Evolutionary conservation across 176 grass and related monocot genomes (phyloP).

Genomic region (Stipa capillata): DNA sequence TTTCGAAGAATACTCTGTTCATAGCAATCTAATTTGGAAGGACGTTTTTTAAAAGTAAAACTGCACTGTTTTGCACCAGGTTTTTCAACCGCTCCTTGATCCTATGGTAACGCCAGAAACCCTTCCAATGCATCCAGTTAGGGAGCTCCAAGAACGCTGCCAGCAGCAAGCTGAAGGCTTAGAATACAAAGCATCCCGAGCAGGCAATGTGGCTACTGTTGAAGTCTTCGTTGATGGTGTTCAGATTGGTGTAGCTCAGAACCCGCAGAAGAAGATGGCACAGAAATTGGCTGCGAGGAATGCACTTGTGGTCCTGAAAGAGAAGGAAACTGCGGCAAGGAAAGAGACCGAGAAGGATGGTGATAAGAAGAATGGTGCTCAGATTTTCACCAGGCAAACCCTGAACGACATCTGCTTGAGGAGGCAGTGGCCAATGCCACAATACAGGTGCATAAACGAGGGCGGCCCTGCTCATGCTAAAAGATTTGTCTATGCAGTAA

Average conservation of each 20-base stretch:
- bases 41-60: neutral
- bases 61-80: conserved; percentile 29
- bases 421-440: conserved; percentile 97
- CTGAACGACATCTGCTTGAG: conserved; percentile 92
- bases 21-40: neutral
- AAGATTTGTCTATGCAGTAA: conserved; percentile 81
- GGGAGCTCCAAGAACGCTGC: conserved; percentile 98
- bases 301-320: conserved; percentile 70
- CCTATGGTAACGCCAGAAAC: conserved; percentile 92
- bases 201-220: conserved; percentile 75
- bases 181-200: conserved; percentile 84
- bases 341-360: conserved; percentile 56
- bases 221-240: conserved; percentile 90
- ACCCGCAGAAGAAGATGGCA: conserved; percentile 98
- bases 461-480: conserved; percentile 93
- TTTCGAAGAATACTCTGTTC: neutral
- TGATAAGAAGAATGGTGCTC: conserved; percentile 62
- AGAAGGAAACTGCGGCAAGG: conserved; percentile 70
- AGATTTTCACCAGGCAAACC: conserved; percentile 87
- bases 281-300: conserved; percentile 96
- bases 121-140: conserved; percentile 94
- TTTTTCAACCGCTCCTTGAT: conserved; percentile 69
- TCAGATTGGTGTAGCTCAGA: conserved; percentile 92
- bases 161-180: conserved; percentile 94
- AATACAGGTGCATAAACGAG: conserved; percentile 84